phyloP scores from a whole-genome alignment of 306 rosid genomes.

The Betula pendula region DNA sequence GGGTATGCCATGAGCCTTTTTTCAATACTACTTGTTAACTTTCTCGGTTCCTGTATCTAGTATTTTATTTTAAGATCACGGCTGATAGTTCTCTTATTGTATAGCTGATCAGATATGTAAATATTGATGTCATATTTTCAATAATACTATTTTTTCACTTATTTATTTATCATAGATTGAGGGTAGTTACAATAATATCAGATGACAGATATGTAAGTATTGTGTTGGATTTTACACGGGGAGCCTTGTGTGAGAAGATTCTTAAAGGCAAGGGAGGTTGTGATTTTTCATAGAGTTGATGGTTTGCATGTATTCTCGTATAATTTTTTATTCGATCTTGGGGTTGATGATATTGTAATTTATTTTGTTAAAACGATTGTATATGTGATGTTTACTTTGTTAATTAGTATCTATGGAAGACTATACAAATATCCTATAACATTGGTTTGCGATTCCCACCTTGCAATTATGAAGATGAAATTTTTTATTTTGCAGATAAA shows the following conservation, averaged over 20 bases:
- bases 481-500: conserved; percentile 32
- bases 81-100: too few relatives aligned
- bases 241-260: neutral
- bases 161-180: too few relatives aligned
- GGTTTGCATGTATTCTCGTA: neutral
- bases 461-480: neutral
- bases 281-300: neutral
- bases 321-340: neutral
- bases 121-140: too few relatives aligned
- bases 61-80: too few relatives aligned
- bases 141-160: too few relatives aligned
- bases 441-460: neutral
- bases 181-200: too few relatives aligned
- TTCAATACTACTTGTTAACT: too few relatives aligned
- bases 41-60: too few relatives aligned
- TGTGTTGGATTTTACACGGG: neutral
- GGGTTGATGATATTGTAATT: neutral
- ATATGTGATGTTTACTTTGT: neutral
- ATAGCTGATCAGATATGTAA: too few relatives aligned
- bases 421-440: neutral
- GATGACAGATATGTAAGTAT: too few relatives aligned
- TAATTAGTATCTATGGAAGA: neutral
- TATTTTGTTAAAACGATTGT: neutral
- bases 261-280: neutral
- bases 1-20: too few relatives aligned